These are phyloP conservation scores for Penicillium salamii DNA, from an alignment of 495 filamentous ascomycete species.

Conservation along the genomic window DNA sequence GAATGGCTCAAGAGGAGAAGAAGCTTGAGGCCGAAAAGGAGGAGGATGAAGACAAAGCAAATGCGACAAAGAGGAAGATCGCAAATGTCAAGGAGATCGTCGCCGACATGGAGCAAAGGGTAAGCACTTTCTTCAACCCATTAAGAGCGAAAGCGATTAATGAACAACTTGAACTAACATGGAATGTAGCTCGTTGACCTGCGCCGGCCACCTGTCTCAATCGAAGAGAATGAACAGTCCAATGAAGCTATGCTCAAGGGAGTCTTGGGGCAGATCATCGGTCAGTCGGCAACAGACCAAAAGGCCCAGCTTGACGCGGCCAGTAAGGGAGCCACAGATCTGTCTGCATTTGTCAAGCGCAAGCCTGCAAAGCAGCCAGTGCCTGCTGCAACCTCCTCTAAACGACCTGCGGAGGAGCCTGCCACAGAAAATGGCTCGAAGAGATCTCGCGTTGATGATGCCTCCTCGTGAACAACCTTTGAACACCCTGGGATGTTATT, in stretches of 20 bases:
- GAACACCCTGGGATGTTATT: too few relatives aligned
- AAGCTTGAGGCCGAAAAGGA: constrained; percentile 56
- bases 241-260: constrained; percentile 55
- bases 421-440: constrained; percentile 26
- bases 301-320: constrained; percentile 71
- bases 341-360: constrained; percentile 76
- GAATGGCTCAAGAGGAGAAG: constrained; percentile 72
- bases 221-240: constrained; percentile 49
- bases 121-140: constrained; percentile 46
- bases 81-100: constrained; percentile 83
- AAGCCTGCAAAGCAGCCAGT: constrained; percentile 49
- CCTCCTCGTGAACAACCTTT: background rate
- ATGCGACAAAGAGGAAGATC: constrained; percentile 62
- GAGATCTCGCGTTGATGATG: constrained; percentile 27
- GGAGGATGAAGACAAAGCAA: constrained; percentile 41
- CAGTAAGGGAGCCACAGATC: constrained; percentile 75
- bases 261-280: constrained; percentile 72
- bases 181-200: constrained; percentile 67
- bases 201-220: constrained; percentile 63
- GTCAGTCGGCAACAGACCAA: constrained; percentile 59
- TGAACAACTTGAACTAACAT: constrained; percentile 21
- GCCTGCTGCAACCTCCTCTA: constrained; percentile 14
- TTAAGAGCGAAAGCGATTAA: too few relatives aligned
- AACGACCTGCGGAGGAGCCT: constrained; percentile 29
- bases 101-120: constrained; percentile 80